Evolutionary conservation across 768 basidiomycete species (phyloP).

Genomic region (Hemileccinum rubropunctum): DNA sequence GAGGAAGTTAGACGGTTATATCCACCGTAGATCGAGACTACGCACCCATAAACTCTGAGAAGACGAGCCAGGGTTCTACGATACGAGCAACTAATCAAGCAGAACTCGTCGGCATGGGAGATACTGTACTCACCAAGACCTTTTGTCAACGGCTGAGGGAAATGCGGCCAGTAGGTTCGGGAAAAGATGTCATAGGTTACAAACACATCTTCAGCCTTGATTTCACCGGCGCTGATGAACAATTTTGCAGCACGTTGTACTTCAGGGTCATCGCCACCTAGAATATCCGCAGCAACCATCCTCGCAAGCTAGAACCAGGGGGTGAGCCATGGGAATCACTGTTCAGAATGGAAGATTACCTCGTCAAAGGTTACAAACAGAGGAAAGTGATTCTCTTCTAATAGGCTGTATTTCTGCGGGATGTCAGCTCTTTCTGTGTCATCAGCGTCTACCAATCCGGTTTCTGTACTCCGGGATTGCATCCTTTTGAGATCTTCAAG

Average conservation of each 20-base stretch:
- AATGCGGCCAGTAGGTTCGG: slow-evolving; percentile 56
- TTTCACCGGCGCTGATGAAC: slow-evolving; percentile 17
- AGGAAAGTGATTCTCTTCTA: slow-evolving; percentile 63
- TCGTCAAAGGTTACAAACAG: slow-evolving; percentile 66
- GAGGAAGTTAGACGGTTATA: not conserved
- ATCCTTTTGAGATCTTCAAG: slow-evolving; percentile 38
- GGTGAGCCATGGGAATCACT: not conserved
- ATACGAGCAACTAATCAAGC: not conserved
- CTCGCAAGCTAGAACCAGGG: slow-evolving; percentile 14
- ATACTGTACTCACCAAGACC: slow-evolving; percentile 43
- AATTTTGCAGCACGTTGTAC: slow-evolving; percentile 4
- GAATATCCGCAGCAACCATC: slow-evolving; percentile 28
- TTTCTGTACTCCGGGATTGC: slow-evolving; percentile 17
- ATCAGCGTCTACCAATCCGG: slow-evolving; percentile 32
- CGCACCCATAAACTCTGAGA: slow-evolving; percentile 64
- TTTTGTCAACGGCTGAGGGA: slow-evolving; percentile 49
- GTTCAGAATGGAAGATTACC: slow-evolving; percentile 32
- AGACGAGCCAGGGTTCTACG: slow-evolving; percentile 60
- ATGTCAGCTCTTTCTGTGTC: slow-evolving; percentile 27
- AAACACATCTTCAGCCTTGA: slow-evolving; percentile 19
- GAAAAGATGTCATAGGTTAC: slow-evolving; percentile 50
- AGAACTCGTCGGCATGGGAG: not conserved
- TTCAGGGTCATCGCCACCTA: slow-evolving; percentile 4
- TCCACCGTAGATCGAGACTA: not conserved
- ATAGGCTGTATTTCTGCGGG: slow-evolving; percentile 51